Evolutionary conservation across 2,329 filamentous ascomycete species (phyloP).

Genomic region (Herpotrichia juniperi): DNA sequence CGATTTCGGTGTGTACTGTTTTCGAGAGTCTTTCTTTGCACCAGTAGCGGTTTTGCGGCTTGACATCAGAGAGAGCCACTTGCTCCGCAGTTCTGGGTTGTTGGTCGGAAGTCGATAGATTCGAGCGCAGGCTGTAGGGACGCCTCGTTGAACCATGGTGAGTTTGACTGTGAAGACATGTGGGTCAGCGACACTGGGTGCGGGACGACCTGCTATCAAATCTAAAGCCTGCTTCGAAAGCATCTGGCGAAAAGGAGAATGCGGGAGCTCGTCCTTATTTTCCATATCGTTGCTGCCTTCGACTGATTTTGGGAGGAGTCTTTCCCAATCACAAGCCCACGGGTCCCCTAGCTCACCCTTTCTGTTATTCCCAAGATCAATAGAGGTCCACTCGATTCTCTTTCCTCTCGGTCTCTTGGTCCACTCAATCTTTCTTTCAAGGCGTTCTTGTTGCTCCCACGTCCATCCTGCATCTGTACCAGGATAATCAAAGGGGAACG

Average conservation of each 20-base stretch:
- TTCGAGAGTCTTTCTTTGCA: conserved; percentile 11
- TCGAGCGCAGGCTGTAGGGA: conserved; percentile 73
- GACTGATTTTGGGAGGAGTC: conserved; percentile 55
- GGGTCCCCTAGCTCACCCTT: conserved; percentile 85
- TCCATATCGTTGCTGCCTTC: neutral
- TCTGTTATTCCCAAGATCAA: conserved; percentile 74
- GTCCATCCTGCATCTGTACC: conserved; percentile 77
- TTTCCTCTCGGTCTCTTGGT: conserved; percentile 81
- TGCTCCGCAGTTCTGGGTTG: conserved; percentile 61
- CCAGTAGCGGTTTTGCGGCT: conserved; percentile 14
- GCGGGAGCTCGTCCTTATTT: conserved; percentile 10
- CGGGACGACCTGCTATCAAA: conserved; percentile 12
- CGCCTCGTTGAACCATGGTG: conserved; percentile 71
- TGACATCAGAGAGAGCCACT: conserved; percentile 73
- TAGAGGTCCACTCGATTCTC: conserved; percentile 72
- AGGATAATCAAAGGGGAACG: conserved; percentile 86
- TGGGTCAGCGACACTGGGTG: conserved; percentile 9
- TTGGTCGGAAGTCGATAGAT: conserved; percentile 81
- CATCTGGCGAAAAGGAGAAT: conserved; percentile 31
- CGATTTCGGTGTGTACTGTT: conserved; percentile 12
- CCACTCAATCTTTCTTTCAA: conserved; percentile 69
- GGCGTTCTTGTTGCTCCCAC: conserved; percentile 75
- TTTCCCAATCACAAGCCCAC: conserved; percentile 83
- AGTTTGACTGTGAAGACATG: conserved; percentile 68
- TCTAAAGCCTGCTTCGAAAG: conserved; percentile 36